Conservation (phyloP, 202 grass and related monocot genomes). For the Setaria italica region DNA sequence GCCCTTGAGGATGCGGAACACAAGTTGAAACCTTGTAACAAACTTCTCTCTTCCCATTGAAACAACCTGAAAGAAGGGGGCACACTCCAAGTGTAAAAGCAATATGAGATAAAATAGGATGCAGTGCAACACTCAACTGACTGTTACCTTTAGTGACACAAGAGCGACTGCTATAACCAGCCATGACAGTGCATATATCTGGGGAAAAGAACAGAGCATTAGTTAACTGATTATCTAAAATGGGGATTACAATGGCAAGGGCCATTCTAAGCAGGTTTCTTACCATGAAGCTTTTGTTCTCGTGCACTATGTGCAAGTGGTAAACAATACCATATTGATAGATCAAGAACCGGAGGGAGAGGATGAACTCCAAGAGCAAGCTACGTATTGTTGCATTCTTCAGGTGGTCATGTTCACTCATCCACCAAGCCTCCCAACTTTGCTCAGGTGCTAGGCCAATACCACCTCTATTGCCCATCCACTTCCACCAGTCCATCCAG, state of each 20-base stretch:
- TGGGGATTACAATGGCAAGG: slow-evolving; percentile 6
- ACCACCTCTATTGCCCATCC: slow-evolving; percentile 92
- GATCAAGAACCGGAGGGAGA: slow-evolving; percentile 87
- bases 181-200: slow-evolving; percentile 97
- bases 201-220: slow-evolving; percentile 42
- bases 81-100: not conserved
- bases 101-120: slow-evolving; percentile 12
- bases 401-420: slow-evolving; percentile 82
- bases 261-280: slow-evolving; percentile 25
- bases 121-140: slow-evolving; percentile 33
- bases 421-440: slow-evolving; percentile 99
- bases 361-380: slow-evolving; percentile 75
- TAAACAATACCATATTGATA: slow-evolving; percentile 99
- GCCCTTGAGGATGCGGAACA: slow-evolving; percentile 93
- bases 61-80: slow-evolving; percentile 67
- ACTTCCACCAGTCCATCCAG: slow-evolving; percentile 92
- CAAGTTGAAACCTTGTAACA: slow-evolving; percentile 78
- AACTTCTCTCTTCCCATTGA: slow-evolving; percentile 91
- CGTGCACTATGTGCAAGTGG: slow-evolving; percentile 86
- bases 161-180: slow-evolving; percentile 77
- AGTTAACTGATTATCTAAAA: slow-evolving; percentile 9
- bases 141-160: slow-evolving; percentile 77
- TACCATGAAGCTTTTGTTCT: slow-evolving; percentile 79
- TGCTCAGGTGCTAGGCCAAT: slow-evolving; percentile 77
- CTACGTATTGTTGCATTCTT: slow-evolving; percentile 73